A percentile compares a stretch with the other conserved stretches of the same genome.
Conservation (phyloP, 805 yeast species). For the Saccharomycopsis microspora region DNA sequence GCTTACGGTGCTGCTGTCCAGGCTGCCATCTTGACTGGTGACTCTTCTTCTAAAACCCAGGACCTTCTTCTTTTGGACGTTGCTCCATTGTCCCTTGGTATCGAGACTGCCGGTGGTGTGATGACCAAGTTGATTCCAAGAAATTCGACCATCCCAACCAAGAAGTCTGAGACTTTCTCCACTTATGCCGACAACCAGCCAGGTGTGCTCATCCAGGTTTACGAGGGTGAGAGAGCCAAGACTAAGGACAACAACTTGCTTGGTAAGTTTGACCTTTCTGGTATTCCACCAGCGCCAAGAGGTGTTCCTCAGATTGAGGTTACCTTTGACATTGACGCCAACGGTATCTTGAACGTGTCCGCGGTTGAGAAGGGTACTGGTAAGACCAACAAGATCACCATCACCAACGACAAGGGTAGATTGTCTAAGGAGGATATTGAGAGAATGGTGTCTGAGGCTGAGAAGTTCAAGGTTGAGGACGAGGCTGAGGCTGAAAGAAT, state of each 20-base stretch:
- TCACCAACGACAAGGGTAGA: conserved; percentile 98
- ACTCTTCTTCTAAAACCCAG: conserved; percentile 94
- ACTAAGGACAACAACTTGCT: conserved; percentile 93
- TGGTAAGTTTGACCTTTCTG: conserved; percentile 94
- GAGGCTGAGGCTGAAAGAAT: conserved; percentile 91
- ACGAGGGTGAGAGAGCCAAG: conserved; percentile 96
- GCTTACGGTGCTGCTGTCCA: conserved; percentile 99
- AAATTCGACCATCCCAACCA: conserved; percentile 97
- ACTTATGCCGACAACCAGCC: conserved; percentile 99
- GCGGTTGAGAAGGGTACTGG: conserved; percentile 99
- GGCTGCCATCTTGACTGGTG: conserved; percentile 97
- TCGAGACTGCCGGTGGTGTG: conserved; percentile 99
- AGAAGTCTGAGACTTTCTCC: conserved; percentile 96
- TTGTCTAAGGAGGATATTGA: conserved; percentile 95
- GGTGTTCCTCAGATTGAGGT: conserved; percentile 99
- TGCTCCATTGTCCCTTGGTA: conserved; percentile 97
- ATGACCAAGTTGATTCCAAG: conserved; percentile 98
- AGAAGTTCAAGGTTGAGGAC: conserved; percentile 94
- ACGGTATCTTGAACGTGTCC: conserved; percentile 93
- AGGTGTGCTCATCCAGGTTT: conserved; percentile 96
- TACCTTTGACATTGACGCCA: conserved; percentile 93
- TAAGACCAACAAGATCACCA: conserved; percentile 93
- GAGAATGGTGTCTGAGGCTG: conserved; percentile 97
- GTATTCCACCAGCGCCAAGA: conserved; percentile 98
- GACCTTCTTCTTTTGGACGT: conserved; percentile 95